phyloP scores from a whole-genome alignment of 495 filamentous ascomycete genomes.

The Hypoxylon cercidicola region DNA sequence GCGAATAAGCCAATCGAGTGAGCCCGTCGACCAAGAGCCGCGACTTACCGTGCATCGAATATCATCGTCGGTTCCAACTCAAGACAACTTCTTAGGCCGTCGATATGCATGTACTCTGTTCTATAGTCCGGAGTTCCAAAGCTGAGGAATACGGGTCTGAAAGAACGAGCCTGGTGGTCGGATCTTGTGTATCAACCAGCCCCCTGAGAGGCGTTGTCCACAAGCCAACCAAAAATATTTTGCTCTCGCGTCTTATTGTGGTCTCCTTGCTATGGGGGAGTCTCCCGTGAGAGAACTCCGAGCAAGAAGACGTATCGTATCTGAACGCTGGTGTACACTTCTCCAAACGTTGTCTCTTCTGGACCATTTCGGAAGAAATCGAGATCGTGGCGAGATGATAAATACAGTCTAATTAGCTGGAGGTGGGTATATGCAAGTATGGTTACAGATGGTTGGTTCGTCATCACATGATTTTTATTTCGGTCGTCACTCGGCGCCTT shows the following conservation, averaged over 20 bases:
- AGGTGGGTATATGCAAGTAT: constrained; percentile 58
- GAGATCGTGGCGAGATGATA: background rate
- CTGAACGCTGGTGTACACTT: constrained; percentile 48
- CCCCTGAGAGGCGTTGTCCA: constrained; percentile 23
- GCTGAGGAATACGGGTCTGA: constrained; percentile 62
- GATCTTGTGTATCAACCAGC: constrained; percentile 28
- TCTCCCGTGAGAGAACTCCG: constrained; percentile 21
- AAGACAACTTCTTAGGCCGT: background rate
- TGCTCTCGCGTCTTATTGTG: constrained; percentile 61
- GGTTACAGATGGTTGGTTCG: constrained; percentile 50
- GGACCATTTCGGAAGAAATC: background rate
- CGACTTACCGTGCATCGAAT: background rate
- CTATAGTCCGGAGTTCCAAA: constrained; percentile 64
- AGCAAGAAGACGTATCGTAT: constrained; percentile 65
- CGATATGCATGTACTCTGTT: constrained; percentile 59
- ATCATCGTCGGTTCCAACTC: background rate
- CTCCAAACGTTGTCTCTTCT: background rate
- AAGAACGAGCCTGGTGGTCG: constrained; percentile 56
- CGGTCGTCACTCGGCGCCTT: constrained; percentile 45
- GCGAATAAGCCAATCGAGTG: background rate
- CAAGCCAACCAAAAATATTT: constrained; percentile 44
- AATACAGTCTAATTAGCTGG: constrained; percentile 41
- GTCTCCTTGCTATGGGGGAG: constrained; percentile 56
- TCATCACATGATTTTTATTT: constrained; percentile 4
- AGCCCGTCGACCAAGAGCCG: background rate